Evolutionary conservation across 1,284 basidiomycete species (phyloP).

Genomic region (Tranzscheliella williamsii): DNA sequence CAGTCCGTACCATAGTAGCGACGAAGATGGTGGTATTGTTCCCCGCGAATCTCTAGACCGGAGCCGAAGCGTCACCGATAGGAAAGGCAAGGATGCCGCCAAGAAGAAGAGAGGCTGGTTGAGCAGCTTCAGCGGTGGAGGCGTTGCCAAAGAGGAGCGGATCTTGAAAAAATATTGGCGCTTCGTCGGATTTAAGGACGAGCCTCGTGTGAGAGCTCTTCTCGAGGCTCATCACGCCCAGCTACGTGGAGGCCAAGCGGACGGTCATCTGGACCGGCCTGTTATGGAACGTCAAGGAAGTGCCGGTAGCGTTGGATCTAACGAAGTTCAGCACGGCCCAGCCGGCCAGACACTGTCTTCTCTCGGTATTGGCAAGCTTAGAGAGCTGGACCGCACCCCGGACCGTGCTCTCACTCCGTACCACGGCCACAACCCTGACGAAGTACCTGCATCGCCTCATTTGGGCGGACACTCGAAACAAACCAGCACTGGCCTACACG

Average conservation of each 20-base stretch:
- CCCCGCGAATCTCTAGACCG: constrained; percentile 56
- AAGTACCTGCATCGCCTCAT: constrained; percentile 18
- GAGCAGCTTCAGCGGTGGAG: constrained; percentile 27
- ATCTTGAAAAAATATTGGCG: constrained; percentile 61
- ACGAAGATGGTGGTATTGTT: constrained; percentile 58
- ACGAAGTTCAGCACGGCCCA: constrained; percentile 43
- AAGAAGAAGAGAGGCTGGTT: constrained; percentile 52
- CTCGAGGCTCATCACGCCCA: constrained; percentile 48
- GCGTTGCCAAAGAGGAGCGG: constrained; percentile 49
- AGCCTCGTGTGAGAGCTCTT: constrained; percentile 47
- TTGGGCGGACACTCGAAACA: constrained; percentile 17
- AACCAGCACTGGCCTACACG: constrained; percentile 14
- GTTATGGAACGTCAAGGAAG: constrained; percentile 9
- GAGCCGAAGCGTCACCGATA: constrained; percentile 9
- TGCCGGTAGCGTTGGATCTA: constrained; percentile 24
- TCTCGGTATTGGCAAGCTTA: constrained; percentile 29
- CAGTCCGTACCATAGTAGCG: constrained; percentile 24
- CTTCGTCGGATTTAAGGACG: constrained; percentile 61
- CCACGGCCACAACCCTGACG: constrained; percentile 18
- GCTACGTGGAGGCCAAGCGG: constrained; percentile 6
- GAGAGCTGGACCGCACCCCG: constrained; percentile 21
- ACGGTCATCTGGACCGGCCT: neutral
- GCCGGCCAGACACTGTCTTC: constrained; percentile 34
- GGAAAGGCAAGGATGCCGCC: constrained; percentile 3
- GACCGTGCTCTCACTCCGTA: constrained; percentile 37